Percentiles rank a stretch among this genome's conserved stretches.
phyloP scores from a whole-genome alignment of 164 flowering plant species.

The Vitis labrusca region DNA sequence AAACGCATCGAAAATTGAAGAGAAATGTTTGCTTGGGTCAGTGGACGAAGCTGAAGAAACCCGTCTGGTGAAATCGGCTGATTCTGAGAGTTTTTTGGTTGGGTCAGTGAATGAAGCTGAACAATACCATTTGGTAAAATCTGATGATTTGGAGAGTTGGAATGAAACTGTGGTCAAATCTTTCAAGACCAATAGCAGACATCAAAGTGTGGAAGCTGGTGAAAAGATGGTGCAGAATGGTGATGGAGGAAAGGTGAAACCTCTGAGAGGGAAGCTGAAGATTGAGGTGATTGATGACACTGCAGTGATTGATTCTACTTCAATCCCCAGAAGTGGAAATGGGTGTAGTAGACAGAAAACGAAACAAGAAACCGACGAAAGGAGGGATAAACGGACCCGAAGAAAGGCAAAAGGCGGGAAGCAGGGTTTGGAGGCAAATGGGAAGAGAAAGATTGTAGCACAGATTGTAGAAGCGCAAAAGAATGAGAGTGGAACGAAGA shows the following conservation, averaged over 20 bases:
- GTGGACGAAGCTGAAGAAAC: neutral
- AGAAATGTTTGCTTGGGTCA: neutral
- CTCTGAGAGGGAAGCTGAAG: constrained; percentile 14
- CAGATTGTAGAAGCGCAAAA: neutral
- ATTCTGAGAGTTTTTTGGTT: neutral
- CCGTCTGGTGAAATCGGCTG: neutral
- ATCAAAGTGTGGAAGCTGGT: no score
- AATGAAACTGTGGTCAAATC: neutral
- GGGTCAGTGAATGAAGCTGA: neutral
- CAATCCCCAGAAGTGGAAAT: constrained; percentile 1
- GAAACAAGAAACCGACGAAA: constrained; percentile 17
- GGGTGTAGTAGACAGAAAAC: neutral
- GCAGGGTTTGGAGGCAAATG: constrained; percentile 17
- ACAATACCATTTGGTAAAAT: neutral
- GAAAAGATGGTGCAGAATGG: neutral
- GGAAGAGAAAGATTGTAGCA: neutral
- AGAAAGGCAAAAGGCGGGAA: constrained; percentile 26
- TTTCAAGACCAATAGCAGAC: no score
- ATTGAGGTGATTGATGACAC: constrained; percentile 35
- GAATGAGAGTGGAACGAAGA: constrained; percentile 21
- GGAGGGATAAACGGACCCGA: constrained; percentile 24
- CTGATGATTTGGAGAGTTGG: neutral
- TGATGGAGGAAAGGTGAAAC: constrained; percentile 1
- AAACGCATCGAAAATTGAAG: neutral
- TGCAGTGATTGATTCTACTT: constrained; percentile 24